phyloP scores from a whole-genome alignment of 1,284 basidiomycete genomes.

The Salmacisia buchloeana region DNA sequence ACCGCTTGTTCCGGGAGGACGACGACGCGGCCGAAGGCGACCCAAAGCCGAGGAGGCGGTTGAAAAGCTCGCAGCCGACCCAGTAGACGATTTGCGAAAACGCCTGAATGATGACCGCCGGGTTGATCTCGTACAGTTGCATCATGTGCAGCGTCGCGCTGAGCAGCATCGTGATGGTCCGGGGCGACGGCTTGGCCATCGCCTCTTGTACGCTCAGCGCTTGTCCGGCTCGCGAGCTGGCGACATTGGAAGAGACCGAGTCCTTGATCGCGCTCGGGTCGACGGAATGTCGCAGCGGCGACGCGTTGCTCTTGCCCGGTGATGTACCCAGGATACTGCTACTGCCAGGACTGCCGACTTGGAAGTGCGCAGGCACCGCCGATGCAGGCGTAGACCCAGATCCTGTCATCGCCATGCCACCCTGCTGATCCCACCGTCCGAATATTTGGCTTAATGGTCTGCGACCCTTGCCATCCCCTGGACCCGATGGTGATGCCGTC shows the following conservation, averaged over 20 bases:
- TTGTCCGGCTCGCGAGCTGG: background rate
- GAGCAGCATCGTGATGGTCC: constrained; percentile 71
- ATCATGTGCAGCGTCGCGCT: constrained; percentile 82
- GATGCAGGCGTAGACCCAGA: background rate
- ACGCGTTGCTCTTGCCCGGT: background rate
- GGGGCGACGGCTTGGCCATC: constrained; percentile 52
- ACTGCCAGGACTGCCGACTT: background rate
- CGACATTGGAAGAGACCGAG: background rate
- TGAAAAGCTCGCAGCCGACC: constrained; percentile 79
- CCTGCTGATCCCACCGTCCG: background rate
- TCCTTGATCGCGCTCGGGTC: background rate
- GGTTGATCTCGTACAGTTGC: constrained; percentile 82
- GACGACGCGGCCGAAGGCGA: background rate
- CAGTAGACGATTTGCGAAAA: constrained; percentile 95
- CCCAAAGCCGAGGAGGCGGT: constrained; percentile 69
- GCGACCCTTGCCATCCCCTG: constrained; percentile 9
- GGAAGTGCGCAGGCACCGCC: background rate
- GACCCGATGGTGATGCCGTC: constrained; percentile 19
- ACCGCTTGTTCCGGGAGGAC: constrained; percentile 62
- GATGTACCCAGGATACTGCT: background rate
- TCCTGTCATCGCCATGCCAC: background rate
- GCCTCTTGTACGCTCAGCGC: background rate
- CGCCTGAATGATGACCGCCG: constrained; percentile 77
- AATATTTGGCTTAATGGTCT: constrained; percentile 35
- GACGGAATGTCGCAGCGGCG: background rate